Evolutionary conservation across 495 filamentous ascomycete genomes (phyloP), one percentile per base, ranked within the genome.

Genomic region (Neurospora sp.): DNA sequence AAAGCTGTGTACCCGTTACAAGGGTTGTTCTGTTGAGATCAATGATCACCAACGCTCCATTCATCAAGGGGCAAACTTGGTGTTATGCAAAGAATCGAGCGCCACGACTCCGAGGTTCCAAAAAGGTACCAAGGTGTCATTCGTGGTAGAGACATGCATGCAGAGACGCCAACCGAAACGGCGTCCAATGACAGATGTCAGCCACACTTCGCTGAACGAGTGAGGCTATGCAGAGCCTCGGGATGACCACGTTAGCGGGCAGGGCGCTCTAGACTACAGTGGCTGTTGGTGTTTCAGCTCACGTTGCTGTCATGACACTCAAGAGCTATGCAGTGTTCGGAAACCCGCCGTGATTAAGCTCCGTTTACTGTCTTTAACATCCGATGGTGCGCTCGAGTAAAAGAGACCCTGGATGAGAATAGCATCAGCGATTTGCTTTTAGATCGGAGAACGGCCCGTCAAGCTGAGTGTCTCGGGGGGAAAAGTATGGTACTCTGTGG

Each of bases 331-430:
- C 70, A 94, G 80, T 10, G 90, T 89, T 75, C 89, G 89, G 79
- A 92, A 94, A 35, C 92, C 92, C 4, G 91, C 88, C 62, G 91
- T 88, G 69, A 96, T 88, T 77, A 97, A 80, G 81, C 93, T 96
- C 74, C 91, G 83, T 44, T 88, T 83, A 62, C 86, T 83, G 70
- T 82, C 89, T 74, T 86, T 87, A 5, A 87, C 86, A 82, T 97
- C 94, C 3, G 89, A 92, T 23, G 91, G 91, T n/a, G 93, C 93
- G 71, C 92, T 92, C 94, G 93, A 97, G 81, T 94, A 97, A 79
- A 96, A 97, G 42, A 97, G 82, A 0, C 94, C 94, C 86, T 88
- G 41, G 54, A n/a, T 39, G 73, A 10, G 74, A 59, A 41, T 16
- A 70, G 11, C 54, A 31, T 62, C 54, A 62, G 54, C 12, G 5